Base-by-base conservation (phyloP, 2,329 filamentous ascomycete genomes). In the Ophiosphaerella herpotricha region DNA sequence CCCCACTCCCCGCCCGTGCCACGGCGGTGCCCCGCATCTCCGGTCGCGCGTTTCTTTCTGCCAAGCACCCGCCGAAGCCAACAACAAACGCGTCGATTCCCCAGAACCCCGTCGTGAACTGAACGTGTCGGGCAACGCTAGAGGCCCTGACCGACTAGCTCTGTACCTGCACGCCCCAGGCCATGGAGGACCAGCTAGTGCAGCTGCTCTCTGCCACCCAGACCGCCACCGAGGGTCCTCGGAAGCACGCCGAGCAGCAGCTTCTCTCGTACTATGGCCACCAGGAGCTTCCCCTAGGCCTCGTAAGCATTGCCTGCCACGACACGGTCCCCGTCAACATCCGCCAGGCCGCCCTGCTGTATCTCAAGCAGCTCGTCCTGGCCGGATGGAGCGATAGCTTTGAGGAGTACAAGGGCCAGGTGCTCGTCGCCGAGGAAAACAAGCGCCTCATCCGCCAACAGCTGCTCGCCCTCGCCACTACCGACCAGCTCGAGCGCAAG, bases 171-270 rank as follows among this genome's bases (percentile, higher is more conserved):
- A 26, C 59, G 39, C 59, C 56, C 54, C 58, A 49, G 52, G 47
- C 51, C 66, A 96, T 96, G 91, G 92, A 96, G 83, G 88, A 95
- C 77, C 87, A 96, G 80, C 85, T 99, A 74, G 86, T 94, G 65
- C 86, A 87, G 75, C 83, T 97, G 73, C 86, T 99, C 58, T 85
- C 88, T 67, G 90, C 91, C 75, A 96, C 92, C 42, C 91, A 96
- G 78, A 86, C 87, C 57, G 68, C 89, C 53, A 84, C 86, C 51
- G 87, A 93, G 73, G 85, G 78, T 47, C 86, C 88, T 49, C 88
- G 93, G 74, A 91, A 90, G 72, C 85, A 89, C 72, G 94, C 94
- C 63, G 94, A 99, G 77, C 81, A 87, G 68, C 89, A 91, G 66
- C 83, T 97, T 43, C 85, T 86, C 71, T 84, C 84, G 58, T 84